A percentile compares a stretch with the other conserved stretches of the same genome.
phyloP scores from a whole-genome alignment of 2,329 filamentous ascomycete species.

The Scorias spongiosa region DNA sequence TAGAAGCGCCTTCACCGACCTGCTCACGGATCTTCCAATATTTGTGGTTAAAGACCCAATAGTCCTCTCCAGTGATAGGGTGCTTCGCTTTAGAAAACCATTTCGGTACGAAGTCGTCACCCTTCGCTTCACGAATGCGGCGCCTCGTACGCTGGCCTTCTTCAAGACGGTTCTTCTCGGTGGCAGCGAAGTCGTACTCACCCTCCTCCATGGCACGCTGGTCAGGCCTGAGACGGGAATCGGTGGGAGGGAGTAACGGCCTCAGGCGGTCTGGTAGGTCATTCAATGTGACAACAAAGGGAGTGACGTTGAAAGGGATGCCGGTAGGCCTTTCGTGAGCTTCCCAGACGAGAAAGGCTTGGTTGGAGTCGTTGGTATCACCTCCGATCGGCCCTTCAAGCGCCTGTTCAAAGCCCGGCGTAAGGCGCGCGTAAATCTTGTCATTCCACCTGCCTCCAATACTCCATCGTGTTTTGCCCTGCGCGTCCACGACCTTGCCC shows the following conservation, averaged over 20 bases:
- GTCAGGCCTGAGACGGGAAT: conserved; percentile 83
- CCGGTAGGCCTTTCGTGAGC: conserved; percentile 63
- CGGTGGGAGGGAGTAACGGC: conserved; percentile 72
- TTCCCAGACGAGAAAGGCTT: conserved; percentile 88
- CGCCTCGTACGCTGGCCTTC: conserved; percentile 73
- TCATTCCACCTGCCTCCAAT: conserved; percentile 95
- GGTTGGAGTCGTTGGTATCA: conserved; percentile 28
- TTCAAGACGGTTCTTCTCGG: conserved; percentile 88
- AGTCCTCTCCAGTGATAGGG: conserved; percentile 70
- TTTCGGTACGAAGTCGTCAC: conserved; percentile 66
- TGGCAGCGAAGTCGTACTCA: conserved; percentile 84
- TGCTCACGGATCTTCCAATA: conserved; percentile 69
- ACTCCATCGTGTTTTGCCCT: conserved; percentile 71
- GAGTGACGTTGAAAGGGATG: conserved; percentile 93
- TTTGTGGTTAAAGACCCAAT: conserved; percentile 75
- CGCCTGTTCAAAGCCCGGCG: conserved; percentile 71
- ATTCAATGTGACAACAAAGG: conserved; percentile 90
- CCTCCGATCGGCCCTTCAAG: conserved; percentile 37
- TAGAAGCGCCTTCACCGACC: conserved; percentile 44
- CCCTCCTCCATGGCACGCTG: conserved; percentile 98
- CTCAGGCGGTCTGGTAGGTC: conserved; percentile 70
- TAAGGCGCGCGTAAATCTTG: conserved; percentile 85
- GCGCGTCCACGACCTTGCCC: conserved; percentile 67
- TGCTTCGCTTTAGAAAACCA: conserved; percentile 70
- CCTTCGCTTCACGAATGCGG: conserved; percentile 55